Evolutionary conservation across 1,284 basidiomycete species (phyloP).

Genomic region (Fomitopsis palustris): DNA sequence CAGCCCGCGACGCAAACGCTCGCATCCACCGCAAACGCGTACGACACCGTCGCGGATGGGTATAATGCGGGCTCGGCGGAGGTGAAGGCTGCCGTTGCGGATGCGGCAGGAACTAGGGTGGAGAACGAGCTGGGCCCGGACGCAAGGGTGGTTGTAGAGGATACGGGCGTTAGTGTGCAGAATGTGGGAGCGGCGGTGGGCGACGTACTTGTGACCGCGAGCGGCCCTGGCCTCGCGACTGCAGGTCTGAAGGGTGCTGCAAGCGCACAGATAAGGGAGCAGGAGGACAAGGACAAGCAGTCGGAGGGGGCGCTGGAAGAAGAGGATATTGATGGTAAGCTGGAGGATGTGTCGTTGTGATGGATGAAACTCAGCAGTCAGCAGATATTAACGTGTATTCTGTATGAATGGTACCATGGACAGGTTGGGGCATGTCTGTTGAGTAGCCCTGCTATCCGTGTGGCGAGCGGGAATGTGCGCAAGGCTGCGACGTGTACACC

Average conservation of each 20-base stretch:
- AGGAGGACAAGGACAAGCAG: constrained; percentile 8
- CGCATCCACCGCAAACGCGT: constrained; percentile 9
- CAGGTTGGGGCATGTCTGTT: too few species aligned
- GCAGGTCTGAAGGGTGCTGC: constrained; percentile 20
- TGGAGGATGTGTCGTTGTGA: constrained; percentile 18
- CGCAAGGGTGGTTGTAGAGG: constrained; percentile 16
- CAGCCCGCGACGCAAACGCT: constrained; percentile 14
- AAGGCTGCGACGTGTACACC: too few species aligned
- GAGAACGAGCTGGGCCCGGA: constrained; percentile 22
- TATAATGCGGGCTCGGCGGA: constrained; percentile 11
- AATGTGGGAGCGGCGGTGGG: constrained; percentile 19
- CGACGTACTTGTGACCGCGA: constrained; percentile 17
- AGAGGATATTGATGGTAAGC: constrained; percentile 10
- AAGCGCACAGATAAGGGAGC: constrained; percentile 12
- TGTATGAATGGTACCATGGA: too few species aligned
- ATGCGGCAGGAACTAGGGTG: constrained; percentile 15
- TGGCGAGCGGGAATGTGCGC: too few species aligned
- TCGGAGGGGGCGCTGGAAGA: constrained; percentile 3
- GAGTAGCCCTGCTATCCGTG: too few species aligned
- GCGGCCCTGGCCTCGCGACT: constrained; percentile 14
- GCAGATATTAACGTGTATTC: not conserved
- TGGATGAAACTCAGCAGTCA: not conserved
- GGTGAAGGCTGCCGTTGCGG: constrained; percentile 15
- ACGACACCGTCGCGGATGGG: constrained; percentile 10
- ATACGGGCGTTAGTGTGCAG: constrained; percentile 16